Evolutionary conservation across 2,329 filamentous ascomycete genomes (phyloP).

Genomic region (Botrytis squamosa): DNA sequence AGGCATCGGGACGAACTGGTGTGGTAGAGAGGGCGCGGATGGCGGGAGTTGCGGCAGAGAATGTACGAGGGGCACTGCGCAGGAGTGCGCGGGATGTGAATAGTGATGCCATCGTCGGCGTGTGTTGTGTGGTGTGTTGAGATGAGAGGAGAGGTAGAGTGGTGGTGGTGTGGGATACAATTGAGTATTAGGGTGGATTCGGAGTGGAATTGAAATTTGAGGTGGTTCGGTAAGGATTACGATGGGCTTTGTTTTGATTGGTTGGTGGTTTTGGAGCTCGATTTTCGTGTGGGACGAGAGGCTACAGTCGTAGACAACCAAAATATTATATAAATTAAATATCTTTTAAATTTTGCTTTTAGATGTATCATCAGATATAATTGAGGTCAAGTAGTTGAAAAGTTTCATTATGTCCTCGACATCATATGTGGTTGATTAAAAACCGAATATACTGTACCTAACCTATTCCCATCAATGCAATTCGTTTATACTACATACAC

Average conservation of each 20-base stretch:
- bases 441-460: not conserved
- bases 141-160: constrained; percentile 16
- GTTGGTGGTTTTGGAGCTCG: constrained; percentile 12
- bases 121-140: constrained; percentile 18
- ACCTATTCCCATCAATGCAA: not conserved
- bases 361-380: not conserved
- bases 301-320: not conserved
- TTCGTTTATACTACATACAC: not conserved
- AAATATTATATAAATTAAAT: not conserved
- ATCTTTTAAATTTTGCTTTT: not conserved
- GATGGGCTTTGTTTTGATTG: constrained; percentile 21
- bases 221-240: constrained; percentile 21
- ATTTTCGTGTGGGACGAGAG: constrained; percentile 11
- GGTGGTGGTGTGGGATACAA: constrained; percentile 16
- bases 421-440: not conserved
- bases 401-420: not conserved
- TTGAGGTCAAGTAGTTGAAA: not conserved
- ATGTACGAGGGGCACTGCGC: constrained; percentile 49
- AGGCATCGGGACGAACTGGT: constrained; percentile 29
- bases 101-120: constrained; percentile 61
- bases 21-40: constrained; percentile 53
- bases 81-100: constrained; percentile 67
- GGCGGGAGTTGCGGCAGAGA: constrained; percentile 37
- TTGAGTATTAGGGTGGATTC: constrained; percentile 22
- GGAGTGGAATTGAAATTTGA: constrained; percentile 21